A percentile compares a stretch with the other conserved stretches of the same genome.
These are phyloP conservation scores for Fusarium guadeloupense DNA, from an alignment of 2,329 filamentous ascomycete species.

Conservation along the genomic window DNA sequence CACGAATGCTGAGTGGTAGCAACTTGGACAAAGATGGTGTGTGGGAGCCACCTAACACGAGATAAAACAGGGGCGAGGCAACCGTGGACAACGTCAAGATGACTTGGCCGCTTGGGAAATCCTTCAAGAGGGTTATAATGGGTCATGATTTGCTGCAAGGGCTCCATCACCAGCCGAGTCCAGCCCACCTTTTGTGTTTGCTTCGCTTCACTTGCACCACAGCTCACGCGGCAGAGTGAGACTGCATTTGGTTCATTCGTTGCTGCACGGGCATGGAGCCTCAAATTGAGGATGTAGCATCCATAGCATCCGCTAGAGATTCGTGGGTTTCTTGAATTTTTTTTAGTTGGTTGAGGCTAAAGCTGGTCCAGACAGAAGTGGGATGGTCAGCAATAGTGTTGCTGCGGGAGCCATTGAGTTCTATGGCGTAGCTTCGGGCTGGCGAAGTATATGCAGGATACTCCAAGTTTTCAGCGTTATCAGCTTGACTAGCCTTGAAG, in stretches of 20 bases:
- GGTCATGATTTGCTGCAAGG: constrained; percentile 9
- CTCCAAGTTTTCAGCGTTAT: constrained; percentile 1
- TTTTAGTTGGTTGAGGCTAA: constrained; percentile 4
- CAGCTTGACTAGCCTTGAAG: constrained; percentile 18
- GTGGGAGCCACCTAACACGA: constrained; percentile 47
- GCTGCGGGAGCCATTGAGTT: constrained; percentile 16
- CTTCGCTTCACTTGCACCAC: constrained; percentile 4
- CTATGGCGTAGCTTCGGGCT: constrained; percentile 22
- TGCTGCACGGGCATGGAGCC: constrained; percentile 26
- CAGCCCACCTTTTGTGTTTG: constrained; percentile 3
- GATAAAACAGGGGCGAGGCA: constrained; percentile 35
- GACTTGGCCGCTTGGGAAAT: constrained; percentile 27
- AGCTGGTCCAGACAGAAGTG: neutral
- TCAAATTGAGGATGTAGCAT: constrained; percentile 25
- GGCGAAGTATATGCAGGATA: neutral
- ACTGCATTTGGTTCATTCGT: constrained; percentile 11
- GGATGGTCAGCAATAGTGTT: constrained; percentile 3
- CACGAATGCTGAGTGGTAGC: constrained; percentile 5
- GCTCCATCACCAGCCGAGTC: constrained; percentile 8
- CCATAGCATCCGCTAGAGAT: constrained; percentile 17
- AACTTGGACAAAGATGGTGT: constrained; percentile 40
- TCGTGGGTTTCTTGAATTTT: constrained; percentile 9
- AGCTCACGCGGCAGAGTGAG: constrained; percentile 5
- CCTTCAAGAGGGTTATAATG: neutral
- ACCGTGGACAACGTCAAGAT: constrained; percentile 28